Conservation (phyloP, 1,284 basidiomycete genomes). For the Ceratobasidium sp. region DNA sequence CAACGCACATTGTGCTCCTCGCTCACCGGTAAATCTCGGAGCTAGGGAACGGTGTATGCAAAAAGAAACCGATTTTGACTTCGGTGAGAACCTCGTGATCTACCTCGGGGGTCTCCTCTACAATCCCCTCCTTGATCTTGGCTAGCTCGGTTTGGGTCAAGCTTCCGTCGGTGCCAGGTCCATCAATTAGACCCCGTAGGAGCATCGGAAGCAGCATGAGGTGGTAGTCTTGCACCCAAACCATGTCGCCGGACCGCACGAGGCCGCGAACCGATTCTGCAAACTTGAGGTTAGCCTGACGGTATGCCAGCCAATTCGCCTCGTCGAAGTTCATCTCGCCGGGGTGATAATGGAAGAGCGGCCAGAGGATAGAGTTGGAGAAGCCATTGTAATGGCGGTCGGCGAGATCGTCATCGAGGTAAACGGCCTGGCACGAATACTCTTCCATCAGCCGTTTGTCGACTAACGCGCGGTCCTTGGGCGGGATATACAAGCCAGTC, state of each 20-base stretch:
- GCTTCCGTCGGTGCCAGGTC: slow-evolving; percentile 67
- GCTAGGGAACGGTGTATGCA: slow-evolving; percentile 98
- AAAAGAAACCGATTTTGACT: slow-evolving; percentile 93
- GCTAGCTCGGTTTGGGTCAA: slow-evolving; percentile 75
- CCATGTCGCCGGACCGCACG: slow-evolving; percentile 87
- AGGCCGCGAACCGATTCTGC: slow-evolving; percentile 87
- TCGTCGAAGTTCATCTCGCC: slow-evolving; percentile 99
- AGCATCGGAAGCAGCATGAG: slow-evolving; percentile 98
- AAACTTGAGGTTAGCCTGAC: slow-evolving; percentile 95
- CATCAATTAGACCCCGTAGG: slow-evolving; percentile 87
- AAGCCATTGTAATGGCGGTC: slow-evolving; percentile 99
- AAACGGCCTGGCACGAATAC: slow-evolving; percentile 97
- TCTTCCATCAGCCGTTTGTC: slow-evolving; percentile 91
- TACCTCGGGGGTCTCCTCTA: slow-evolving; percentile 57
- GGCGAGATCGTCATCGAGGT: slow-evolving; percentile 96
- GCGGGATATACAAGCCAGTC: slow-evolving; percentile 90
- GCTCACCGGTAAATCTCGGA: slow-evolving; percentile 95
- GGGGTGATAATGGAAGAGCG: slow-evolving; percentile 98
- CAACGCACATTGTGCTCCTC: slow-evolving; percentile 10
- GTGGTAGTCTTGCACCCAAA: slow-evolving; percentile 99
- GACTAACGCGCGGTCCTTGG: slow-evolving; percentile 84
- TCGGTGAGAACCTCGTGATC: slow-evolving; percentile 60
- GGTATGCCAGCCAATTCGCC: slow-evolving; percentile 97
- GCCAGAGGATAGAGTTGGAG: slow-evolving; percentile 99
- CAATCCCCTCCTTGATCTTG: slow-evolving; percentile 79